Conservation (phyloP, 2,329 filamentous ascomycete genomes). For the Colletotrichum caudatum region DNA sequence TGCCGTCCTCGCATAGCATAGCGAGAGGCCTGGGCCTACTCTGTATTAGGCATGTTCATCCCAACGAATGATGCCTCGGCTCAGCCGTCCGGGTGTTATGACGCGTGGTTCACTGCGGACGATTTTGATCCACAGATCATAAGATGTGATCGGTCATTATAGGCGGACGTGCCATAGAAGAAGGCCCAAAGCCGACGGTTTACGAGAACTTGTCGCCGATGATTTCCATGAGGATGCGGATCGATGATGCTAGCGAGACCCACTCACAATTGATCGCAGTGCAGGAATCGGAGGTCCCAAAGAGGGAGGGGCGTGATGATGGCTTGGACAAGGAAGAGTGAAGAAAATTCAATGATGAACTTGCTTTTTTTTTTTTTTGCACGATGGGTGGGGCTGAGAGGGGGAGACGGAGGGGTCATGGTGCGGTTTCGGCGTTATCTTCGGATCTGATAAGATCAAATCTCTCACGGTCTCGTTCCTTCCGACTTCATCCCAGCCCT, state of each 20-base stretch:
- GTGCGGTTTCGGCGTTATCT: slow-evolving; percentile 57
- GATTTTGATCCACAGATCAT: not conserved
- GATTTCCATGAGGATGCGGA: slow-evolving; percentile 22
- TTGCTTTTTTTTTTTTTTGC: slow-evolving; percentile 4
- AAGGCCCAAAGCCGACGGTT: slow-evolving; percentile 27
- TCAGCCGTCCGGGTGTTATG: not conserved
- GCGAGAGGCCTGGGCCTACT: not conserved
- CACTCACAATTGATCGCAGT: slow-evolving; percentile 30
- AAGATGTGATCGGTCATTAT: slow-evolving; percentile 3
- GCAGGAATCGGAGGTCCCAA: slow-evolving; percentile 21
- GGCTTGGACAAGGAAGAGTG: slow-evolving; percentile 2
- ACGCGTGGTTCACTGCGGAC: not conserved
- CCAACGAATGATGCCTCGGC: not conserved
- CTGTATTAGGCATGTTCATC: not conserved
- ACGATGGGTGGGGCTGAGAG: slow-evolving; percentile 23
- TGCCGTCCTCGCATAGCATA: not conserved
- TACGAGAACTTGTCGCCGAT: slow-evolving; percentile 36
- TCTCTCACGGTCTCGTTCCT: slow-evolving; percentile 12
- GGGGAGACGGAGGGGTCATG: slow-evolving; percentile 15
- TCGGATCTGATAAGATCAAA: slow-evolving; percentile 66
- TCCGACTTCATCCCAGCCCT: slow-evolving; percentile 4
- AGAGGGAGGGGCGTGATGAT: not conserved
- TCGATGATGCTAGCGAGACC: slow-evolving; percentile 25
- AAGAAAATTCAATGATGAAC: slow-evolving; percentile 23
- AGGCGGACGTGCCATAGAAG: not conserved